Evolutionary conservation across 257 asterid species (phyloP), one percentile per base, ranked within the genome.

Genomic region (Jasminum sambac): DNA sequence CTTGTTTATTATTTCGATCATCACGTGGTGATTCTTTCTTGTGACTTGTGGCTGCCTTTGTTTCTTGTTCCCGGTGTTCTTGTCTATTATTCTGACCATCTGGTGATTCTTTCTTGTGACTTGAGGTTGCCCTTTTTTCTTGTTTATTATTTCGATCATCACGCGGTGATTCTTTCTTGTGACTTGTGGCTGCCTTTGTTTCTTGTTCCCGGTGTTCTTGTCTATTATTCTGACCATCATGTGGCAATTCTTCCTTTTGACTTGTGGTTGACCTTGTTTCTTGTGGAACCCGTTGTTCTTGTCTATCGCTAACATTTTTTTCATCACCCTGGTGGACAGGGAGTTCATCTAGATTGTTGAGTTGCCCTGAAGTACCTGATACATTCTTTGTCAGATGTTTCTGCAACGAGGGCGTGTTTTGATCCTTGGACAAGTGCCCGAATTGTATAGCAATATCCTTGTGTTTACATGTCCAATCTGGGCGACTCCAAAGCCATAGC

Each of bases 401-500:
- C 66, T 78, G 71, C 58, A 37, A 57, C 16, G n/a, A 44, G 61
- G 42, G 17, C 46, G 78, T 74, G 60, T 34, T 69, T 37, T 57
- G 72, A 61, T 71, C 44, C 59, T 81, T 79, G 36, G 82, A 74
- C n/a, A 72, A 66, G 74, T 89, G 98, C 44, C 86, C 84, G 8
- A 80, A 84, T 81, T 70, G 76, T 63, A 77, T 83, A 67, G 98
- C 96, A 71, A 91, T 88, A 67, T 75, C 83, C 79, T 70, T 88
- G 80, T 95, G 97, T 60, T 67, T 82, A 41, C 70, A 13, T 25
- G 96, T 84, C 89, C 87, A 89, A 72, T 80, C 87, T 21, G 82
- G 88, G 66, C 62, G 80, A 76, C 99, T 91, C 99, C 99, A 91
- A 57, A 95, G 95, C 78, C 80, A 88, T 37, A 95, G 90, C 44